A percentile compares a stretch with the other conserved stretches of the same genome.
These are phyloP conservation scores for Ophiostoma quercus DNA, from an alignment of 2,329 filamentous ascomycete genomes.

Conservation along the genomic window DNA sequence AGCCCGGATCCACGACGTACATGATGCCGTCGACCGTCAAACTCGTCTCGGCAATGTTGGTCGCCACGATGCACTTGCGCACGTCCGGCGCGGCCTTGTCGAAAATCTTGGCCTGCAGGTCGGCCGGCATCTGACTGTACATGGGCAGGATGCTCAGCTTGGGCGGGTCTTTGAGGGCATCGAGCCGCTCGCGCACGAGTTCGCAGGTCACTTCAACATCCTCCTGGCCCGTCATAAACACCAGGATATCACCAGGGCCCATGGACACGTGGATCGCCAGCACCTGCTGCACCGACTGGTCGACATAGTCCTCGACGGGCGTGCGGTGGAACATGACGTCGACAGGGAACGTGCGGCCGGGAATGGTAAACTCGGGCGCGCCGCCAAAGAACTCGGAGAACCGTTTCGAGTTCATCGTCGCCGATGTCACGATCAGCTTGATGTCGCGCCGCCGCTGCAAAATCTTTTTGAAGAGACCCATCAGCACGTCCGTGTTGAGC, in stretches of 20 bases:
- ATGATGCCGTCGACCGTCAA: conserved; percentile 98
- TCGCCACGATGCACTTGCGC: conserved; percentile 95
- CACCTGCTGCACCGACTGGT: conserved; percentile 92
- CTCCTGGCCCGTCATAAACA: conserved; percentile 99
- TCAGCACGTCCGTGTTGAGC: conserved; percentile 91
- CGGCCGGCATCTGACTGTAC: conserved; percentile 98
- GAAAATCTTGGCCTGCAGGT: conserved; percentile 96
- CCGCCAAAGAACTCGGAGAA: conserved; percentile 96
- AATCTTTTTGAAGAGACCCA: conserved; percentile 97
- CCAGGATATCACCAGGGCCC: conserved; percentile 84
- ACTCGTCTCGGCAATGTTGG: conserved; percentile 97
- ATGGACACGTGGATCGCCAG: conserved; percentile 95
- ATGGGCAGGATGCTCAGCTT: conserved; percentile 93
- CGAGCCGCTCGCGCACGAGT: conserved; percentile 78
- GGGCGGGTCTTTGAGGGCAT: conserved; percentile 86
- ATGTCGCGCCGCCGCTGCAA: conserved; percentile 81
- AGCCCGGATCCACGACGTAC: conserved; percentile 95
- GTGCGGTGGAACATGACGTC: conserved; percentile 89
- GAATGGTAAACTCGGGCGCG: conserved; percentile 93
- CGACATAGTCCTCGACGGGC: conserved; percentile 95
- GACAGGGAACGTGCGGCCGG: conserved; percentile 92
- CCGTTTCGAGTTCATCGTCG: conserved; percentile 95
- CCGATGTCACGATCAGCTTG: conserved; percentile 95
- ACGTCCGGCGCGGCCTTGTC: conserved; percentile 85
- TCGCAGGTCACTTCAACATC: conserved; percentile 98